Base-by-base conservation (phyloP, 1,284 basidiomycete genomes). In the Cutaneotrichosporon daszewskae region DNA sequence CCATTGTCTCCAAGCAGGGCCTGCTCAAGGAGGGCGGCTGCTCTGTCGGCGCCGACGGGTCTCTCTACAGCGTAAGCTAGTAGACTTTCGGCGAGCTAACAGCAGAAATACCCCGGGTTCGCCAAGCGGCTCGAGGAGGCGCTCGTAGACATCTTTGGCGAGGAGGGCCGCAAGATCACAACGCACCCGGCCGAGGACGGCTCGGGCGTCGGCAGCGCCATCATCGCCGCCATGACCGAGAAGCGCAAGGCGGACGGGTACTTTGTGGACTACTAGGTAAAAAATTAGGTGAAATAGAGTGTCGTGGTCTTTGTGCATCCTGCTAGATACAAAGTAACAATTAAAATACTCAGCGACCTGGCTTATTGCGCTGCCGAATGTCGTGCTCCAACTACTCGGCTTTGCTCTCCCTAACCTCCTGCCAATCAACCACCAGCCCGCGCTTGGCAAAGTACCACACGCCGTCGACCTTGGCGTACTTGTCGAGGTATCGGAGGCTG, bases 131-230 rank as follows among this genome's bases (percentile, higher is more conserved):
- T 95, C 45, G 87, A 94, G 58, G 81, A 89, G 64, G 91, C 89
- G 12, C 72, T 96, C 49, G 76, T 82, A 24, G 91, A 95, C 65
- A 84, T 96, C 55, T 94, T 95, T 64, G 91, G 91, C 24, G 89
- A 92, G 58, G 88, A 87, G 74, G 91, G 90, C 60, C 79, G 81
- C 57, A 87, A 86, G 59, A 88, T 96, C 58, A 71, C 83, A 25
- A 94, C 90, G 0, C 80, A 87, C 67, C 88, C 90, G 58, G 91
- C 91, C 14, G 91, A 96, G 67, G 91, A 95, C 62, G 91, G 91
- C 40, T 89, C 85, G 51, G 91, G 91, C 57, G 90, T 95, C 29
- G 91, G 91, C n/a, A 87, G 85, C 55, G 90, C 89, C 4, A 91
- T 96, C 65, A 94, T 96, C 56, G 91, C 89, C 26, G 86, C 87